phyloP scores from a whole-genome alignment of 2,329 filamentous ascomycete genomes.

The Xylaria sp. region DNA sequence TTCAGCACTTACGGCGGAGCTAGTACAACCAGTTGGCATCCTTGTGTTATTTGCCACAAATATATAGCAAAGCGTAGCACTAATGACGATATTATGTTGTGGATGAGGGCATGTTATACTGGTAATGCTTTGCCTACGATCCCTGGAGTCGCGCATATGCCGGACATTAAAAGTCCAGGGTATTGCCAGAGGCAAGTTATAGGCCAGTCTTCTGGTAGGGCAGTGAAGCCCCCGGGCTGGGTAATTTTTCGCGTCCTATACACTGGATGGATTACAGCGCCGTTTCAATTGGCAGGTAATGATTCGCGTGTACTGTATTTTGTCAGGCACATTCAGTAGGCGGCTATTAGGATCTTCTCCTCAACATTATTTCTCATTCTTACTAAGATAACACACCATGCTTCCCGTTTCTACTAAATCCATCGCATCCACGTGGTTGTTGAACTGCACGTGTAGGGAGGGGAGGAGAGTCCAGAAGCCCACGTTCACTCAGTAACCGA shows the following conservation, averaged over 20 bases:
- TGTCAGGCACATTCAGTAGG: neutral
- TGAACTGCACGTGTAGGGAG: neutral
- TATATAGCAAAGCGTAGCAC: neutral
- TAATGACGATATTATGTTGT: no score
- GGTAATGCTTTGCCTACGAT: neutral
- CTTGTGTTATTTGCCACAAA: neutral
- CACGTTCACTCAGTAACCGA: neutral
- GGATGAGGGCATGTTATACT: neutral
- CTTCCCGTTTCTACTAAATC: neutral
- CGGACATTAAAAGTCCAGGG: neutral
- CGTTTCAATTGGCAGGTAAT: neutral
- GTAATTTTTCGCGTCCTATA: neutral
- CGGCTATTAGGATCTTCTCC: neutral
- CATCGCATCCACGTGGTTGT: neutral
- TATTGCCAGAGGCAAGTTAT: neutral
- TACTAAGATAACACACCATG: neutral
- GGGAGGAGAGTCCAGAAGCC: neutral
- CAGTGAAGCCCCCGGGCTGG: neutral
- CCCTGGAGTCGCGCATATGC: neutral
- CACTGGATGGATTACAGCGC: neutral
- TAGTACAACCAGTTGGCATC: neutral
- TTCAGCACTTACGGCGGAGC: neutral
- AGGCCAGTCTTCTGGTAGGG: neutral
- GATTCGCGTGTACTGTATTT: neutral
- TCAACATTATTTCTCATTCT: neutral